Base-by-base conservation (phyloP, 1,284 basidiomycete species). In the Athelia sp. region DNA sequence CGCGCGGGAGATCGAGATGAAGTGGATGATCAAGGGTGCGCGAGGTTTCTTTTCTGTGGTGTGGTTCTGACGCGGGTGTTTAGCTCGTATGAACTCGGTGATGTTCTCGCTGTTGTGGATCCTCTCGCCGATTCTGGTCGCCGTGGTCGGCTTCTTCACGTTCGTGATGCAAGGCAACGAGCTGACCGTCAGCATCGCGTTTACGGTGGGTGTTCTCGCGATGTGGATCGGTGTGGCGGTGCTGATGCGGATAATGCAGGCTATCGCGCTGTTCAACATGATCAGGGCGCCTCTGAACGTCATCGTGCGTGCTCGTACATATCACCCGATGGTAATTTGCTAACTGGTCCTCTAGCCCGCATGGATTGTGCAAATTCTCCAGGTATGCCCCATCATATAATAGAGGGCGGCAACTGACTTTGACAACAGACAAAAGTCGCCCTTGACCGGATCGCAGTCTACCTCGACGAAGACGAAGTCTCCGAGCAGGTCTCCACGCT, bases 391-490 rank as follows among this genome's bases (percentile, higher is more conserved):
- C 26, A 29, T 29, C 26, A 4, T 13, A 29, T 29, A 4, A 4
- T 13, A 4, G 26, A 4, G 6, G 26, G 4, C 26, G 26, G 6
- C 26, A 29, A 29, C 26, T 4, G 6, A 29, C 4, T 52, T 34
- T 24, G 42, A 47, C 18, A 60, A 8, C 64, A 92, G 77, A 79
- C 87, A 0, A 74, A 80, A 19, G 88, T 96, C 3, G 82, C 89
- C 0, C 64, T 95, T 21, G 78, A 90, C 46, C 87, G 93, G 45
- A 90, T 96, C 50, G 76, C 88, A 23, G 82, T 79, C 0, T 96
- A 87, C 65, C 75, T 96, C 11, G 75, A 76, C 4, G 92, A 95
- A 64, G 89, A 81, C 40, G 86, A 88, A 58, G 76, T 82, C 2
- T 68, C 72, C 1, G 74, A 72, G 26, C 73, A 72, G 61, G 74